These are phyloP conservation scores for Pythium oligandrum DNA, from an alignment of 352 stramenopile genomes.

Conservation along the genomic window DNA sequence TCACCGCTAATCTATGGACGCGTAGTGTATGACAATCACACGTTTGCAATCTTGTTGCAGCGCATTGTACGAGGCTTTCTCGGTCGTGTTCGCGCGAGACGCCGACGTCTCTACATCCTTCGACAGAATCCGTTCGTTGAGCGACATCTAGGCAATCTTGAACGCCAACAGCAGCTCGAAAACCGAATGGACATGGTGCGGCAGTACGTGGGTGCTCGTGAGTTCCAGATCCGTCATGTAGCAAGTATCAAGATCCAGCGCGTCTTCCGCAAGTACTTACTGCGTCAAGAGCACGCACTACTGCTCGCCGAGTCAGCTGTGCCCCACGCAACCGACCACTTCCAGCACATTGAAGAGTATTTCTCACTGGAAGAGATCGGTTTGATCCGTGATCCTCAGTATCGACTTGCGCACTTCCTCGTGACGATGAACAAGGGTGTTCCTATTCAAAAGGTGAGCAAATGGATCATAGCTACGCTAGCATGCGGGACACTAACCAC, in stretches of 20 bases:
- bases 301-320: conserved; percentile 53
- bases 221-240: conserved; percentile 52
- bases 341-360: conserved; percentile 54
- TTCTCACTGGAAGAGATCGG: conserved; percentile 61
- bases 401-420: conserved; percentile 54
- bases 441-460: conserved; percentile 44
- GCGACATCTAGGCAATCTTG: conserved; percentile 12
- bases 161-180: conserved; percentile 19
- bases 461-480: too few species aligned
- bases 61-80: conserved; percentile 53
- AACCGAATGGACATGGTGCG: conserved; percentile 37
- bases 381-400: conserved; percentile 31
- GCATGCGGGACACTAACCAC: too few species aligned
- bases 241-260: conserved; percentile 57
- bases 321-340: conserved; percentile 33
- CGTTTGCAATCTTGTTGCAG: conserved; percentile 33
- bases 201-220: conserved; percentile 47
- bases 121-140: conserved; percentile 28
- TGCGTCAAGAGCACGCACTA: conserved; percentile 42
- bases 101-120: conserved; percentile 15
- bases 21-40: conserved; percentile 28
- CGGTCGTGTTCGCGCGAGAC: conserved; percentile 17
- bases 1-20: conserved; percentile 37
- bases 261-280: conserved; percentile 33
- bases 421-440: conserved; percentile 59